Evolutionary conservation across 2,329 filamentous ascomycete genomes (phyloP).

Genomic region (Microsporum canis): DNA sequence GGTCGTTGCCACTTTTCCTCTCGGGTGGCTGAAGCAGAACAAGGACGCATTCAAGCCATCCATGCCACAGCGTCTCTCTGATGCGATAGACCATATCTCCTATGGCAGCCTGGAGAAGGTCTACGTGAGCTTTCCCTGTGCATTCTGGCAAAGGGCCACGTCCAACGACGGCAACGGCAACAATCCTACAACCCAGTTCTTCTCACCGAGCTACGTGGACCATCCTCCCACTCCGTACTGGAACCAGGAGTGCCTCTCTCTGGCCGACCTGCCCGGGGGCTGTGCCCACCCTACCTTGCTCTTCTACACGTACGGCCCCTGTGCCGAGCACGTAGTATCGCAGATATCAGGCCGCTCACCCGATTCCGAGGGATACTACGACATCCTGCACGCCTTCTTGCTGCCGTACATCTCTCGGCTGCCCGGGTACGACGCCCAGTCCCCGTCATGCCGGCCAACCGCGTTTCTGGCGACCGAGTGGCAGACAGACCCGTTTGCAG

Average conservation of each 20-base stretch:
- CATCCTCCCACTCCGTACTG: constrained; percentile 53
- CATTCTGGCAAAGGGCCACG: constrained; percentile 53
- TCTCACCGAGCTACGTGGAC: constrained; percentile 55
- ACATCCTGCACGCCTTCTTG: constrained; percentile 56
- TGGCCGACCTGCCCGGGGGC: constrained; percentile 51
- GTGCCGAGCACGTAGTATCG: constrained; percentile 30
- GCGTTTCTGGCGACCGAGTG: constrained; percentile 62
- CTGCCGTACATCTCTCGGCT: constrained; percentile 65
- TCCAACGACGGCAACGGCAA: not conserved
- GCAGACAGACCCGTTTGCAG: constrained; percentile 66
- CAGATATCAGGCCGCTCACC: constrained; percentile 22
- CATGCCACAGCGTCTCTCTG: constrained; percentile 32
- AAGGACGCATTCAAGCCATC: constrained; percentile 35
- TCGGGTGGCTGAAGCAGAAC: constrained; percentile 45
- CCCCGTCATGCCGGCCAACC: constrained; percentile 50
- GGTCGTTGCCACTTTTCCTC: constrained; percentile 41
- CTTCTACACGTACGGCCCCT: constrained; percentile 51
- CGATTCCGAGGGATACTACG: constrained; percentile 39
- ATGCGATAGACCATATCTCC: constrained; percentile 39
- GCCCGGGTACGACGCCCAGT: constrained; percentile 49
- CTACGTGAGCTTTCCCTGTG: constrained; percentile 57
- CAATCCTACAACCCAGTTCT: constrained; percentile 58
- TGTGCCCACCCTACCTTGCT: constrained; percentile 67
- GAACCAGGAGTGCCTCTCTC: constrained; percentile 67
- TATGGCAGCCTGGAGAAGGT: constrained; percentile 40